Evolutionary conservation across 2,329 filamentous ascomycete species (phyloP), one percentile per base, ranked within the genome.

Genomic region (Sordariomycetes sp.): DNA sequence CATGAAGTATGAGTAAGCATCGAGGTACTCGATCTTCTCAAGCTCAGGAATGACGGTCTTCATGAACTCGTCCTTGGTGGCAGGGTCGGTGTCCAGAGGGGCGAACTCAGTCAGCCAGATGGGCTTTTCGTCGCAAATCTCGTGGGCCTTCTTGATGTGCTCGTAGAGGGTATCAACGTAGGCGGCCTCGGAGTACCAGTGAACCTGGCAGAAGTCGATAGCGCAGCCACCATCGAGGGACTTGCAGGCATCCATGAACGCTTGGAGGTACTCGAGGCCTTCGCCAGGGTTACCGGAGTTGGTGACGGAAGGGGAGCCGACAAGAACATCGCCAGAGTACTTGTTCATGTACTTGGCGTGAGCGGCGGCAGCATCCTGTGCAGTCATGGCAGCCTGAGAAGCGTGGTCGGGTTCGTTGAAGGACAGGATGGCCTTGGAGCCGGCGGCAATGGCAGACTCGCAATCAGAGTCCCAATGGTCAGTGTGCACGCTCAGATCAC

Each of bases 341-440:
- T 64, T 63, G 59, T 71, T 69, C 62, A 82, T 64, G 53, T 62
- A 64, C 49, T 66, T 44, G 35, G 63, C 66, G 56, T 76, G 75
- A 19, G 55, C 57, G 2, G 51, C 25, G n/a, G 74, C 76, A 25
- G 75, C 76, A 2, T 48, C 51, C 6, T 46, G 46, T n/a, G 75
- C 59, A 17, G 56, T 53, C 51, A 81, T 51, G 62, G 79, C 72
- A 46, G 75, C 61, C 59, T 84, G 79, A n/a, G 51, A 50, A 10
- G 45, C 44, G 41, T 69, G 67, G 54, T 86, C 81, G 30, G 76
- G 76, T 66, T 86, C 80, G 67, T 86, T 86, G 71, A 82, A 83
- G 54, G 68, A 67, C 49, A 84, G 67, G 36, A 84, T 54, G 46
- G 68, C 63, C 41, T 64, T 70, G 43, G 69, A 59, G 36, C 79